phyloP scores from a whole-genome alignment of 352 stramenopile species.

The Blastocystis sp. region DNA sequence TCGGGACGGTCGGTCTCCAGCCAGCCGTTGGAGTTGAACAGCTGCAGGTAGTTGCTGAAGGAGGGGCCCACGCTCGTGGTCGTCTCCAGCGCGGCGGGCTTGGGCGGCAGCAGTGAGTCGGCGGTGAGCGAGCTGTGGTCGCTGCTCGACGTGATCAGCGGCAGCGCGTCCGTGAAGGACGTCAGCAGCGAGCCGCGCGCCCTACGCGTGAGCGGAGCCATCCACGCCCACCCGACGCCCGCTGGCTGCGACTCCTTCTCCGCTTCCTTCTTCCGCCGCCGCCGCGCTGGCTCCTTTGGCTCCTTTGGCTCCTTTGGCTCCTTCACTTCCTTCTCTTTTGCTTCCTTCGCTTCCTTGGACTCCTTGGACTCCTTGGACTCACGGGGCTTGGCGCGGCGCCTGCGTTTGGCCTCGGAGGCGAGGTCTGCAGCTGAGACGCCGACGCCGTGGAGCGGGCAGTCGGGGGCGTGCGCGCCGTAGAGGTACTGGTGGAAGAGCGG shows the following conservation, averaged over 20 bases:
- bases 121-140: not conserved
- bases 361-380: too few species aligned
- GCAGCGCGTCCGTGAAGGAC: slow-evolving; percentile 57
- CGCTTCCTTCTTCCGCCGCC: slow-evolving; percentile 10
- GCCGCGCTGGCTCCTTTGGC: not conserved
- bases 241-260: not conserved
- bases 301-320: slow-evolving; percentile 15
- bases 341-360: too few species aligned
- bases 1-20: slow-evolving; percentile 6
- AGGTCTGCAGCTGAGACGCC: not conserved
- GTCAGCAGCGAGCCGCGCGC: slow-evolving; percentile 36
- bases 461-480: not conserved
- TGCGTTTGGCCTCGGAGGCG: not conserved
- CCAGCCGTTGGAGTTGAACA: slow-evolving; percentile 33
- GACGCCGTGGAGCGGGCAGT: not conserved
- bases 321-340: not conserved
- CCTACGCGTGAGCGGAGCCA: not conserved
- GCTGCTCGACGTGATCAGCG: slow-evolving; percentile 22
- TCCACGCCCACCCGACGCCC: not conserved
- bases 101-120: not conserved
- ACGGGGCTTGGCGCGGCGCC: not conserved
- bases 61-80: not conserved
- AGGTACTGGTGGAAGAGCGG: slow-evolving; percentile 17
- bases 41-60: slow-evolving; percentile 7
- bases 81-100: not conserved